Conservation (phyloP, 2,329 filamentous ascomycete genomes). For the Pyrenophora tritici-repentis region DNA sequence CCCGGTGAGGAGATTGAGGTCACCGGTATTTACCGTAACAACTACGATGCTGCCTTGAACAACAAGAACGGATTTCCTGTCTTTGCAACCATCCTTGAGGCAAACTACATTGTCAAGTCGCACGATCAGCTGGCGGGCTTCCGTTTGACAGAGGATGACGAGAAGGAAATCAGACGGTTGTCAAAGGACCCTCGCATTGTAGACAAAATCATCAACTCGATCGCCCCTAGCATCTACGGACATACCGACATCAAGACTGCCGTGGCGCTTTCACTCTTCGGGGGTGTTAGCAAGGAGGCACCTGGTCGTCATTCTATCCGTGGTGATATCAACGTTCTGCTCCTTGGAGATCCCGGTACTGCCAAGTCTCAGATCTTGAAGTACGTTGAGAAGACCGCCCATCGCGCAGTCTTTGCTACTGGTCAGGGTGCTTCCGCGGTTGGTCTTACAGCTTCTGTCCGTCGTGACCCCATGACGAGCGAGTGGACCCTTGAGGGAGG, state of each 20-base stretch:
- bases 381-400: conserved; percentile 96
- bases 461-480: conserved; percentile 89
- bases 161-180: conserved; percentile 85
- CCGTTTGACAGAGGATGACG: conserved; percentile 91
- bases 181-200: conserved; percentile 88
- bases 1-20: conserved; percentile 97
- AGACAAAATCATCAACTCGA: conserved; percentile 89
- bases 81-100: conserved; percentile 95
- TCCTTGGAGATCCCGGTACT: conserved; percentile 95
- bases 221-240: conserved; percentile 96
- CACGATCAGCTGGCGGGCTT: conserved; percentile 98
- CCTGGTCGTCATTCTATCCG: conserved; percentile 87
- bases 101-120: conserved; percentile 95
- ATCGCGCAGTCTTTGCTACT: conserved; percentile 95
- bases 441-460: conserved; percentile 94
- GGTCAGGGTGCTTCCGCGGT: conserved; percentile 97
- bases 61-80: conserved; percentile 99
- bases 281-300: conserved; percentile 89
- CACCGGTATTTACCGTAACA: conserved; percentile 96
- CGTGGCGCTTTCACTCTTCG: conserved; percentile 90
- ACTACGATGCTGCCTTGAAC: conserved; percentile 96
- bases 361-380: conserved; percentile 98
- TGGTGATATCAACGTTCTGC: conserved; percentile 96
- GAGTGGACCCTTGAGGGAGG: conserved; percentile 98
- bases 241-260: conserved; percentile 98